A percentile compares a stretch with the other conserved stretches of the same genome.
Conservation (phyloP, 2,329 filamentous ascomycete species). For the Alternaria hordeiaustralica region DNA sequence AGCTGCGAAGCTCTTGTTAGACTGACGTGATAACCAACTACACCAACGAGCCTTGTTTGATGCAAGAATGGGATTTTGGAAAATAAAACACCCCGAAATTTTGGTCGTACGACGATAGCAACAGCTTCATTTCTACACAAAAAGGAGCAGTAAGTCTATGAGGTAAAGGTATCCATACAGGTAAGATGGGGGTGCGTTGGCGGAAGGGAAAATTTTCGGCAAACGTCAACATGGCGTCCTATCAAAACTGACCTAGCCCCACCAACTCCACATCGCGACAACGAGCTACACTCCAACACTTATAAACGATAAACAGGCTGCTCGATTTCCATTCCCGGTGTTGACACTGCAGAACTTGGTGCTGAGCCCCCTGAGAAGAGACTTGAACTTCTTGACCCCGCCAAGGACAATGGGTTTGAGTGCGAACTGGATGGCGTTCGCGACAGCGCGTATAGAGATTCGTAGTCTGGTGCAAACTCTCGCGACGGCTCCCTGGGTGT, state of each 20-base stretch:
- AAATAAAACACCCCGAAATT: background rate
- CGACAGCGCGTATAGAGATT: slow-evolving; percentile 33
- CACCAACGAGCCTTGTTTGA: slow-evolving; percentile 44
- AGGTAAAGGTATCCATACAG: background rate
- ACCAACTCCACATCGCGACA: background rate
- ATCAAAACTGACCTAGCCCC: background rate
- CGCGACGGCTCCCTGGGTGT: slow-evolving; percentile 32
- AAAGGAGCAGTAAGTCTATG: background rate
- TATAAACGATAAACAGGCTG: slow-evolving; percentile 4
- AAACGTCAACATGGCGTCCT: background rate
- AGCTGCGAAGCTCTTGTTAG: slow-evolving; percentile 41
- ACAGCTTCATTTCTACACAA: background rate
- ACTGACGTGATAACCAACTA: slow-evolving; percentile 58
- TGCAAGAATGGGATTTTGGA: background rate
- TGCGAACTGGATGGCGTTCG: slow-evolving; percentile 17
- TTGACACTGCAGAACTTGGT: slow-evolving; percentile 13
- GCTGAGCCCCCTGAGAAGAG: slow-evolving; percentile 15
- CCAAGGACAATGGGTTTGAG: slow-evolving; percentile 5
- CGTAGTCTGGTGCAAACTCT: slow-evolving; percentile 44
- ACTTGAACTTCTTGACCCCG: slow-evolving; percentile 24
- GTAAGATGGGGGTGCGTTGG: background rate
- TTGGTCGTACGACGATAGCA: background rate
- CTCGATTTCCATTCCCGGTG: slow-evolving; percentile 19
- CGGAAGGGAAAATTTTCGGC: background rate
- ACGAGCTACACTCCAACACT: background rate